These are phyloP conservation scores for Aspergillus nidulans DNA, from an alignment of 495 filamentous ascomycete species.

Conservation along the genomic window DNA sequence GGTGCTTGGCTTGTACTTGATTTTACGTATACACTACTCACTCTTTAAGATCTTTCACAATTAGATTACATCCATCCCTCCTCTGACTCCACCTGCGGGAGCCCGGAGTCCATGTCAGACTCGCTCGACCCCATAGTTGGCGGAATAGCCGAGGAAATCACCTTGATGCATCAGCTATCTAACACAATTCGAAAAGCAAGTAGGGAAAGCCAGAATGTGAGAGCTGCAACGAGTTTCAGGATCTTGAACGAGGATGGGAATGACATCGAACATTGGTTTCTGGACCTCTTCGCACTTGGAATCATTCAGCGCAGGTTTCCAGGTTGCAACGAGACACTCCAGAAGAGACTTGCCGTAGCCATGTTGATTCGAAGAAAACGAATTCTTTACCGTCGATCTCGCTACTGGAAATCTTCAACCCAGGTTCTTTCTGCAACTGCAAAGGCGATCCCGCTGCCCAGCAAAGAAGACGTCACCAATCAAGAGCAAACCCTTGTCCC, in stretches of 20 bases:
- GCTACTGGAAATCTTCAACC: slow-evolving; percentile 1
- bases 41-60: background rate
- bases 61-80: background rate
- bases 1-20: background rate
- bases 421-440: background rate
- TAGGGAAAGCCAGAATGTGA: background rate
- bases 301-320: slow-evolving; percentile 7
- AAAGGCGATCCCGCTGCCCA: background rate
- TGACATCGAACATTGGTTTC: background rate
- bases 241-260: slow-evolving; percentile 5
- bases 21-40: background rate
- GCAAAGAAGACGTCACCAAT: background rate
- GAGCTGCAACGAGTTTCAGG: background rate
- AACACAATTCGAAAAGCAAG: slow-evolving; percentile 13
- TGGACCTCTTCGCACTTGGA: slow-evolving; percentile 3
- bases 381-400: slow-evolving; percentile 9
- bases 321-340: background rate
- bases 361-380: slow-evolving; percentile 10
- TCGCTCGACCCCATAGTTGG: background rate
- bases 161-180: slow-evolving; percentile 8
- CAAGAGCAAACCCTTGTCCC: background rate
- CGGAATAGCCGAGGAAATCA: slow-evolving; percentile 7
- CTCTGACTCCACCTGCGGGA: background rate
- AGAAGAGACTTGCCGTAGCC: background rate
- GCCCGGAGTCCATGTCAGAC: background rate